phyloP scores from a whole-genome alignment of 768 basidiomycete species.

The Mycena pura region DNA sequence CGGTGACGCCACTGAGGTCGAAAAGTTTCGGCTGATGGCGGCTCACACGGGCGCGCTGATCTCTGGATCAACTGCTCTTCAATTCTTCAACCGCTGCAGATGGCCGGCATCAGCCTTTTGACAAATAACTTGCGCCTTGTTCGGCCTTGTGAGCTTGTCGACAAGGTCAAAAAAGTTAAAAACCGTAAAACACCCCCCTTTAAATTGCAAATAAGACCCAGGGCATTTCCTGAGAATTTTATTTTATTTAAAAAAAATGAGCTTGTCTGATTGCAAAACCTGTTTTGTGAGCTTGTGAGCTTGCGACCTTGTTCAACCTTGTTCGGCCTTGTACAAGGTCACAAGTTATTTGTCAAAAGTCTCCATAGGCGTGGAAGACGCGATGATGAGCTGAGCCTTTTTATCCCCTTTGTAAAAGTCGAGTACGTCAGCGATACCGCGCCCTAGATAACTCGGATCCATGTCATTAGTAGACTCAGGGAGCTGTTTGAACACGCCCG shows the following conservation, averaged over 20 bases:
- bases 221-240: too few relatives aligned
- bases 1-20: slow-evolving; percentile 18
- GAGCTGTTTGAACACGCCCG: neutral
- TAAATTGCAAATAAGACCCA: too few relatives aligned
- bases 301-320: too few relatives aligned
- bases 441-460: slow-evolving; percentile 28
- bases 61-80: slow-evolving; percentile 60
- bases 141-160: too few relatives aligned
- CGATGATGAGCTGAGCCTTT: slow-evolving; percentile 51
- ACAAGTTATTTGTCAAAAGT: slow-evolving; percentile 54
- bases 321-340: slow-evolving; percentile 48
- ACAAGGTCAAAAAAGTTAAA: too few relatives aligned
- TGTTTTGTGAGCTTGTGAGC: too few relatives aligned
- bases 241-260: too few relatives aligned
- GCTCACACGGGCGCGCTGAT: slow-evolving; percentile 51
- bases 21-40: slow-evolving; percentile 50
- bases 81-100: slow-evolving; percentile 53
- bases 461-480: neutral
- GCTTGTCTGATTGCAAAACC: too few relatives aligned
- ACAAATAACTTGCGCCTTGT: too few relatives aligned
- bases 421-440: slow-evolving; percentile 37
- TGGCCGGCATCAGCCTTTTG: slow-evolving; percentile 58
- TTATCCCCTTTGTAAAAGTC: slow-evolving; percentile 37
- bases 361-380: slow-evolving; percentile 39
- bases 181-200: too few relatives aligned